Evolutionary conservation across 208 protist genomes (phyloP).

Genomic region (Leishmania martiniquensis): DNA sequence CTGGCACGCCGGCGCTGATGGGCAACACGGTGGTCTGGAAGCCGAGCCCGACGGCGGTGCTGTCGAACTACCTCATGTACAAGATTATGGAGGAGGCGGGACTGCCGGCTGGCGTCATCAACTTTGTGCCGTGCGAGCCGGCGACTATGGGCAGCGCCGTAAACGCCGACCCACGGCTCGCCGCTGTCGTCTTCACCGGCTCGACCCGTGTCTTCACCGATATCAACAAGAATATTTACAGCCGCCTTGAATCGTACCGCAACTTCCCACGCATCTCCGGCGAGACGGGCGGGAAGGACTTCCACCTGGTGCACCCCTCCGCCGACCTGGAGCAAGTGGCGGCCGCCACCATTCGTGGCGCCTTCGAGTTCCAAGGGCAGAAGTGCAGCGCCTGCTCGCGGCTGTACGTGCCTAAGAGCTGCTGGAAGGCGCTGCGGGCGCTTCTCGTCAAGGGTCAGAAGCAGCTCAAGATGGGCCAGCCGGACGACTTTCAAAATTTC

Average conservation of each 20-base stretch:
- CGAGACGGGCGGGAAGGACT: constrained; percentile 98
- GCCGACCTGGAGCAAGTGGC: constrained; percentile 88
- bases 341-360: constrained; percentile 86
- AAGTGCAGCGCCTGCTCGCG: constrained; percentile 96
- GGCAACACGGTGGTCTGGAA: constrained; percentile 98
- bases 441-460: constrained; percentile 82
- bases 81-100: constrained; percentile 96
- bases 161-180: constrained; percentile 83
- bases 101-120: constrained; percentile 96
- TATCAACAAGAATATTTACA: constrained; percentile 94
- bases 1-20: constrained; percentile 95
- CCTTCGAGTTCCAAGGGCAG: constrained; percentile 98
- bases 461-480: constrained; percentile 95
- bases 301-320: constrained; percentile 95
- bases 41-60: constrained; percentile 91
- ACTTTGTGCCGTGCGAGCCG: constrained; percentile 92
- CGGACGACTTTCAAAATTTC: constrained; percentile 93
- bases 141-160: constrained; percentile 76
- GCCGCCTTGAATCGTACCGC: constrained; percentile 89
- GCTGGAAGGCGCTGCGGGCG: constrained; percentile 87
- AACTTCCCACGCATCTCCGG: constrained; percentile 96
- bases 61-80: constrained; percentile 94
- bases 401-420: constrained; percentile 93
- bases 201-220: constrained; percentile 91
- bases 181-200: constrained; percentile 97